Evolutionary conservation across 78 protist genomes (phyloP).

Genomic region (Planoprotostelium fungivorum): DNA sequence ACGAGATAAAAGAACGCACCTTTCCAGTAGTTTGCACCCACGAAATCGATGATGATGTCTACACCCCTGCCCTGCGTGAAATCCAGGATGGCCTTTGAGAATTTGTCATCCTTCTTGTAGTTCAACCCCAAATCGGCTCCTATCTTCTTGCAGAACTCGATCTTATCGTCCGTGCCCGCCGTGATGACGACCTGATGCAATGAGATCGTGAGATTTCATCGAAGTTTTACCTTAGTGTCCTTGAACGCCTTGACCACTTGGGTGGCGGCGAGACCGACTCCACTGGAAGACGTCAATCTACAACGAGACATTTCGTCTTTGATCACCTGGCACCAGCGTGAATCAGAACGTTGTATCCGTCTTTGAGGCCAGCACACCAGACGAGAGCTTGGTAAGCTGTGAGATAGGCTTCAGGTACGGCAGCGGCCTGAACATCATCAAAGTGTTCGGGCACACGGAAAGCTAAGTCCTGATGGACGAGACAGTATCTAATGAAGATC

Average conservation of each 20-base stretch:
- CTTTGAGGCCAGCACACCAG: slow-evolving; percentile 13
- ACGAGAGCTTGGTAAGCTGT: slow-evolving; percentile 68
- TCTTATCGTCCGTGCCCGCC: slow-evolving; percentile 24
- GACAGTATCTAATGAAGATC: not conserved
- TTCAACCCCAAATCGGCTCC: slow-evolving; percentile 42
- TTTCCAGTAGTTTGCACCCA: slow-evolving; percentile 63
- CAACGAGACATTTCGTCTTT: not conserved
- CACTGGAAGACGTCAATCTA: not conserved
- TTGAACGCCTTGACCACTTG: slow-evolving; percentile 28
- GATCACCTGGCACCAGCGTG: slow-evolving; percentile 65
- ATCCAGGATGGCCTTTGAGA: not conserved
- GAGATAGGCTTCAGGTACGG: slow-evolving; percentile 72
- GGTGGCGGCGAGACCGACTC: slow-evolving; percentile 62
- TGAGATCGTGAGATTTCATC: not conserved
- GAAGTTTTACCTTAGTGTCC: not conserved
- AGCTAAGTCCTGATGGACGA: slow-evolving; percentile 2
- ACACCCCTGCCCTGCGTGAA: slow-evolving; percentile 32
- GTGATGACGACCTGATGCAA: slow-evolving; percentile 14
- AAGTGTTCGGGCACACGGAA: slow-evolving; percentile 28
- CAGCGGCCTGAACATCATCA: slow-evolving; percentile 54
- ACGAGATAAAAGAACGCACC: not conserved
- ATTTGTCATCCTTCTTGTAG: slow-evolving; percentile 33
- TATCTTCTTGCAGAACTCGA: slow-evolving; percentile 4
- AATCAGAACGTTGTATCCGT: slow-evolving; percentile 34
- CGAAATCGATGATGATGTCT: slow-evolving; percentile 27